Percentiles rank a stretch among this genome's conserved stretches.
Evolutionary conservation across 2,329 filamentous ascomycete species (phyloP).

Genomic region (Aspergillus vadensis): DNA sequence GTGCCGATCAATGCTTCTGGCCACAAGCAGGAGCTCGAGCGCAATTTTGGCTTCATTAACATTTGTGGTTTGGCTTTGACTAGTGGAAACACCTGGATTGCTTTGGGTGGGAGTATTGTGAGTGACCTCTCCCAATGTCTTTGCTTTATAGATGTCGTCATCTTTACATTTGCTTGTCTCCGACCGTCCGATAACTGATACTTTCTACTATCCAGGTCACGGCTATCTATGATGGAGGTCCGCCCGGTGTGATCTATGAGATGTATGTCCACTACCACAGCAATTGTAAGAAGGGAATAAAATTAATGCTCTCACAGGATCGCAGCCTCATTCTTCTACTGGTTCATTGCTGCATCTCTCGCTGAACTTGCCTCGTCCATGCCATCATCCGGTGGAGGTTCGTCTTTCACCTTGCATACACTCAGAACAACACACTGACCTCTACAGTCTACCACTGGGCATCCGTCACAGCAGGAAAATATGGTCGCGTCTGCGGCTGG

Average conservation of each 20-base stretch:
- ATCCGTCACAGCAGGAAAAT: constrained; percentile 57
- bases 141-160: neutral
- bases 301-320: constrained; percentile 36
- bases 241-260: constrained; percentile 63
- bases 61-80: constrained; percentile 62
- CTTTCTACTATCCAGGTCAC: constrained; percentile 36
- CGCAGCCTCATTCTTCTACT: constrained; percentile 55
- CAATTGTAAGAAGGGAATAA: no score
- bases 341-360: constrained; percentile 59
- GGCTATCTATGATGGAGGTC: constrained; percentile 62
- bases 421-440: neutral
- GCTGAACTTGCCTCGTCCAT: constrained; percentile 63
- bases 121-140: constrained; percentile 34
- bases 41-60: constrained; percentile 63
- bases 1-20: constrained; percentile 62
- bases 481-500: constrained; percentile 54
- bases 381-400: constrained; percentile 58
- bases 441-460: constrained; percentile 63
- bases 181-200: neutral
- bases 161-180: no score
- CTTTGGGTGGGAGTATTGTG: constrained; percentile 62
- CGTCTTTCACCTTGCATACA: constrained; percentile 9
- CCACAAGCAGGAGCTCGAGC: constrained; percentile 62
- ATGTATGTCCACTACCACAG: constrained; percentile 42
- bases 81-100: constrained; percentile 66